Evolutionary conservation across 495 filamentous ascomycete genomes (phyloP).

Genomic region (Aspergillus funiculosus): DNA sequence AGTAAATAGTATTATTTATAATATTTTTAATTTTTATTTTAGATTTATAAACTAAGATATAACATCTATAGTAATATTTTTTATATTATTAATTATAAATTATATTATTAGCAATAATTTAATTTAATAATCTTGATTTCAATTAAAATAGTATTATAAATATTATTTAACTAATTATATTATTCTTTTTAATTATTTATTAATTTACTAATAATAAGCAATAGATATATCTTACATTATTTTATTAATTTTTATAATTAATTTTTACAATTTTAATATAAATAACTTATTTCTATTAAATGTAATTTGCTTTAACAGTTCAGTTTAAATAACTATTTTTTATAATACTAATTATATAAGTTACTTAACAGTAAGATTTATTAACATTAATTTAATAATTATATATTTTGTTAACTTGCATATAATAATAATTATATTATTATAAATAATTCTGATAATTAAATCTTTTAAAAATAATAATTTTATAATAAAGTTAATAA

Average conservation of each 20-base stretch:
- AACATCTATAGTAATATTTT: not conserved
- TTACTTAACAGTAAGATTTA: not conserved
- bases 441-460: slow-evolving; percentile 5
- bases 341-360: slow-evolving; percentile 1
- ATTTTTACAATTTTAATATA: slow-evolving; percentile 1
- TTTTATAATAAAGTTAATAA: not conserved
- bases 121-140: slow-evolving; percentile 2
- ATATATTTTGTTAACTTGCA: slow-evolving; percentile 6
- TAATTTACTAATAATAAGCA: slow-evolving; percentile 3
- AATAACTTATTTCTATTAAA: not conserved
- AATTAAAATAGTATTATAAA: slow-evolving; percentile 4
- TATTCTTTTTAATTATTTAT: slow-evolving; percentile 5
- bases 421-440: slow-evolving; percentile 8
- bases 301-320: slow-evolving; percentile 1
- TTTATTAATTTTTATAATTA: not conserved
- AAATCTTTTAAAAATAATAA: slow-evolving; percentile 11
- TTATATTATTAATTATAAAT: slow-evolving; percentile 7
- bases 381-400: not conserved
- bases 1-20: not conserved
- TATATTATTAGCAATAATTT: not conserved
- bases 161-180: slow-evolving; percentile 3
- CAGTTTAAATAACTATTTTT: not conserved
- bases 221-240: not conserved
- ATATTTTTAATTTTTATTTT: not conserved
- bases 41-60: slow-evolving; percentile 6